Evolutionary conservation across 768 basidiomycete species (phyloP), one percentile per base, ranked within the genome.

Genomic region (Termitomyces eurrhizus): DNA sequence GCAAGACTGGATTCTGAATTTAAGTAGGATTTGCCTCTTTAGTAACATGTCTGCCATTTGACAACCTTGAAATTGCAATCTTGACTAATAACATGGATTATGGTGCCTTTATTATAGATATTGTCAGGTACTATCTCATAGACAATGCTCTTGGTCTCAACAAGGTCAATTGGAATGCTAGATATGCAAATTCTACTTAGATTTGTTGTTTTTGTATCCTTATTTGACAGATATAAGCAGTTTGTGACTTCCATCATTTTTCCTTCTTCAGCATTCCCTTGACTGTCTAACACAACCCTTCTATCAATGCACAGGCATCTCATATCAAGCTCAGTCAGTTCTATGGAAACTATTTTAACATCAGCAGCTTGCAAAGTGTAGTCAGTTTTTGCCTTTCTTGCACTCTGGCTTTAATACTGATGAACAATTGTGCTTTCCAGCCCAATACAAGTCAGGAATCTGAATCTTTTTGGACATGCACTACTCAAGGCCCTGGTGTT

Each of bases 21-120:
- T 3, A 55, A 14, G 9, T 39, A 67, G 70, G 71, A 1, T 70
- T 70, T 58, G 58, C 51, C 16, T 57, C 68, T 0, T 33, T 58
- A 36, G 59, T 73, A 9, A 67, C 62, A 8, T 66, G 72, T 12
- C 53, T 72, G 5, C 72, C 72, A 5, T 50, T 45, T 26, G 63
- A 65, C n/a, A 65, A 65, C 41, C 41, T 74, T 12, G 73, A 72
- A 0, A 64, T 74, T 29, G 63, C 72, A 14, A 67, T 74, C 33
- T 64, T 72, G 24, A 66, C 64, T 33, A 74, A 72, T 39, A 71
- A 72, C 39, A 55, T 64, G 18, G 42, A 58, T 7, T 66, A 66
- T 16, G 73, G 71, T 13, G 37, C 12, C n/a, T 12, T 52, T 12
- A 64, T 70, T 35, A 41, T 46, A 1, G 57, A 64, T 16, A 56